Conservation (phyloP, 306 rosid species). For the Sophora flavescens region DNA sequence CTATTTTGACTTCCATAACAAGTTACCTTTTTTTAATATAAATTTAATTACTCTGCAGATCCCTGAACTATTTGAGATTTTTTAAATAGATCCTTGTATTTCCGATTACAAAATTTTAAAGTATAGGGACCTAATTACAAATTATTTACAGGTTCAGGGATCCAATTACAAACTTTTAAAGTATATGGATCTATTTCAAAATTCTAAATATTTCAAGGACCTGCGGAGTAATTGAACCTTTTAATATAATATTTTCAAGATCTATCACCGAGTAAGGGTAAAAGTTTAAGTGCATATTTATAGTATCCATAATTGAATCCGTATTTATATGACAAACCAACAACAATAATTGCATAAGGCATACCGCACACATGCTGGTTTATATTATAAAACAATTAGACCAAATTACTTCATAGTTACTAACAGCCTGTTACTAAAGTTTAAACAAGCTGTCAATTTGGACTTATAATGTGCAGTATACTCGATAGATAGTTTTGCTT, state of each 20-base stretch:
- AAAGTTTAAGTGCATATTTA: neutral
- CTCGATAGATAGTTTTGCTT: slow-evolving; percentile 9
- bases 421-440: neutral
- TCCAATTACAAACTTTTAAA: too few relatives aligned
- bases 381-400: neutral
- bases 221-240: too few relatives aligned
- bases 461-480: neutral
- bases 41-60: too few relatives aligned
- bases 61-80: too few relatives aligned
- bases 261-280: neutral
- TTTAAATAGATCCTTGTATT: too few relatives aligned
- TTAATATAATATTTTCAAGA: neutral
- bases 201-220: too few relatives aligned
- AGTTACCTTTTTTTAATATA: neutral
- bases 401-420: neutral
- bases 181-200: too few relatives aligned
- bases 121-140: too few relatives aligned
- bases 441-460: neutral
- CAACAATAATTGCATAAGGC: neutral
- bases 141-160: too few relatives aligned
- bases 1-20: neutral
- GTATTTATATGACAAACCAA: neutral
- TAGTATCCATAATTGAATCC: neutral
- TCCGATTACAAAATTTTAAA: too few relatives aligned
- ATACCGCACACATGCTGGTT: neutral